A percentile compares a stretch with the other conserved stretches of the same genome.
phyloP scores from a whole-genome alignment of 768 basidiomycete species.

The Collybia sp. region DNA sequence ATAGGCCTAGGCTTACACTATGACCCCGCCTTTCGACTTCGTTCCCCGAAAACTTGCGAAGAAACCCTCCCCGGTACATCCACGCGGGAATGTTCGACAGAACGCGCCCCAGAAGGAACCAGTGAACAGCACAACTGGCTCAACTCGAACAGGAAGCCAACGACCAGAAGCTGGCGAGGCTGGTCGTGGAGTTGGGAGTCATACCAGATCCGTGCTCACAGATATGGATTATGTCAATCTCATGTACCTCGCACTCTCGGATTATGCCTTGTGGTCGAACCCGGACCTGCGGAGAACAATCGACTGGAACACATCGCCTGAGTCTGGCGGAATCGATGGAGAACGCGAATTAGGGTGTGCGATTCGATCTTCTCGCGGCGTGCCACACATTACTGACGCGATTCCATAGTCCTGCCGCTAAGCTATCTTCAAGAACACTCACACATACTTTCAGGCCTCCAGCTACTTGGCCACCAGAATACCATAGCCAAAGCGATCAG shows the following conservation, averaged over 20 bases:
- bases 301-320: slow-evolving; percentile 24
- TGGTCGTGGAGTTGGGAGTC: not conserved
- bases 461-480: slow-evolving; percentile 32
- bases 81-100: not conserved
- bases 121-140: not conserved
- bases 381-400: slow-evolving; percentile 6
- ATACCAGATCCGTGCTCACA: slow-evolving; percentile 6
- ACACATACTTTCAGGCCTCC: slow-evolving; percentile 22
- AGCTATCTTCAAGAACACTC: slow-evolving; percentile 44
- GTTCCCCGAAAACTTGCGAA: slow-evolving; percentile 5
- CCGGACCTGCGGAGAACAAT: slow-evolving; percentile 46
- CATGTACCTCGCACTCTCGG: slow-evolving; percentile 59
- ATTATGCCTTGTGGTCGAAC: slow-evolving; percentile 65
- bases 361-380: not conserved
- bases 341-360: not conserved
- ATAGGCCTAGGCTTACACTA: not conserved
- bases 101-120: not conserved
- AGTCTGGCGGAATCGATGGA: slow-evolving; percentile 10
- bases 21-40: not conserved
- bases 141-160: not conserved
- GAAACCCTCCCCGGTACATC: not conserved
- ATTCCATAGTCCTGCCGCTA: slow-evolving; percentile 52
- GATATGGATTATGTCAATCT: slow-evolving; percentile 47
- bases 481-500: slow-evolving; percentile 57
- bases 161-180: slow-evolving; percentile 11